These are phyloP conservation scores for Cyclanthera cordifolia DNA, from an alignment of 306 rosid species.

Conservation along the genomic window DNA sequence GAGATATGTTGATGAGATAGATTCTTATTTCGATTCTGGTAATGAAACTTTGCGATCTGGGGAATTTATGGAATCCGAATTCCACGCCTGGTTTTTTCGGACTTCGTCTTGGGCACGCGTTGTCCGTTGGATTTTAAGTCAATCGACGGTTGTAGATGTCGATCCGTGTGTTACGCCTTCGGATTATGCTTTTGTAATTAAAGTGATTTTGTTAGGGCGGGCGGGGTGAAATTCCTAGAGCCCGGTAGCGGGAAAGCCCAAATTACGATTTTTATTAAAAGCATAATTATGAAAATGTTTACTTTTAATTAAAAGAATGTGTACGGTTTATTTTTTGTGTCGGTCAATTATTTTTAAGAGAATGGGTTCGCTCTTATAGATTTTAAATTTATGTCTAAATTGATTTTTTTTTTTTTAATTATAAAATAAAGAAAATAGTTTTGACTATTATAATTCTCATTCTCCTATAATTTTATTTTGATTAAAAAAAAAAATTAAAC, in stretches of 20 bases:
- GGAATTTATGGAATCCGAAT: not conserved
- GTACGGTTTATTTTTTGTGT: too few relatives aligned
- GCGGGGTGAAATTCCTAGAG: not conserved
- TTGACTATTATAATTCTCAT: too few relatives aligned
- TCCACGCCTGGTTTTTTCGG: not conserved
- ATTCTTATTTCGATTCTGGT: not conserved
- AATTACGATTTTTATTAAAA: too few relatives aligned
- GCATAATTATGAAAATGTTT: too few relatives aligned
- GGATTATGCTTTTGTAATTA: not conserved
- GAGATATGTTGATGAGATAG: rapidly evolving
- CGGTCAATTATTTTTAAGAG: too few relatives aligned
- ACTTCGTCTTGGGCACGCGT: not conserved
- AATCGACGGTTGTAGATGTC: not conserved
- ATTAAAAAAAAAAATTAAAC: too few relatives aligned
- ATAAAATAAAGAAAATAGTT: too few relatives aligned
- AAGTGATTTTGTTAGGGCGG: slow-evolving; percentile 3
- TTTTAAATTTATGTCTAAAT: too few relatives aligned
- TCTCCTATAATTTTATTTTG: too few relatives aligned
- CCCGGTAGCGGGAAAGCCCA: slow-evolving; percentile 5
- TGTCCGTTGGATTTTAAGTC: not conserved
- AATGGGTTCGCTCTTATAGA: too few relatives aligned
- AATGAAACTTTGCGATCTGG: not conserved
- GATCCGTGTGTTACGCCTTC: not conserved
- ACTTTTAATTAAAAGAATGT: too few relatives aligned
- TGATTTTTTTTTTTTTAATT: too few relatives aligned